Evolutionary conservation across 192 early-diverging fungal species (phyloP), one percentile per base, ranked within the genome.

Genomic region (Backusella australiensis): DNA sequence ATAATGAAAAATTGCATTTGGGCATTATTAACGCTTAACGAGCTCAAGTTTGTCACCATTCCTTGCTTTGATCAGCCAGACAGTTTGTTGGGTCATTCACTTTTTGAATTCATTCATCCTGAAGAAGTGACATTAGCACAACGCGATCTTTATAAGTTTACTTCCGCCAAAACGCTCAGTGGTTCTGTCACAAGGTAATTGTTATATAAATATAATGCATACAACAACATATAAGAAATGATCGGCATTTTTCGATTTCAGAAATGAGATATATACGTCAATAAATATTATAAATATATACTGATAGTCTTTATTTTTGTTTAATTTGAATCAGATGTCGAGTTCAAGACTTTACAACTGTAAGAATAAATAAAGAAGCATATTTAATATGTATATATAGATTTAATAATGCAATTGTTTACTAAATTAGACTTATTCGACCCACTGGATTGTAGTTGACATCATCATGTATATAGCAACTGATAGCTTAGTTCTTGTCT

Each of bases 401-500:
- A 36, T 34, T 68, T 68, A 68, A 36, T 35, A 68, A 68, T 68
- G 35, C 34, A 68, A 68, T 35, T 36, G 67, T 35, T 68, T 35
- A 36, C 34, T 68, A 68, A 36, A 68, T 68, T 35, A 35, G 35
- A 19, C 63, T 75, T 46, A 68, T 63, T 17, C 42, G 21, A 29
- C 74, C 39, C 11, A 36, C n/a, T 81, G 68, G 71, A 65, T 69
- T n/a, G 72, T 81, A 3, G 76, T 81, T 17, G 80, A 81, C 53
- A 77, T 77, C 29, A 59, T 81, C n/a, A 81, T 81, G 80, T 77
- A 81, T 67, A 56, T 77, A 66, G 80, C 74, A 19, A 77, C 75
- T 8, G 56, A 81, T 59, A 67, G 69, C 8, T 29, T 81, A 1
- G 67, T 74, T 23, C 72, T 81, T 3, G 67, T 67, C 19, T 81